Base-by-base conservation (phyloP, 2,329 filamentous ascomycete genomes). In the Ascochyta koolunga region DNA sequence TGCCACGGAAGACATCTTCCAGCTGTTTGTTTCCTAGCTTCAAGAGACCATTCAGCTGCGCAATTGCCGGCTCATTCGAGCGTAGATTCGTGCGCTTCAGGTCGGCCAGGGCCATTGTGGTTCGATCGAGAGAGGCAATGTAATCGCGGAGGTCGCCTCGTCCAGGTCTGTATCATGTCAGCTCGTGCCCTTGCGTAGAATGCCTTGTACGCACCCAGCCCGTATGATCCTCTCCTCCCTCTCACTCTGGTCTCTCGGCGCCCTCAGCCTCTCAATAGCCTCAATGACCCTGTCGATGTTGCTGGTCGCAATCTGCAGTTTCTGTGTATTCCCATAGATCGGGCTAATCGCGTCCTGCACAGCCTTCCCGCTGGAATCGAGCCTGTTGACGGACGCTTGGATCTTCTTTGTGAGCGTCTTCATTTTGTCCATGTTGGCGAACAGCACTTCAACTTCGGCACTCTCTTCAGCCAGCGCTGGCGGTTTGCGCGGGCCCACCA, bases 351-450 rank as follows among this genome's bases (percentile, higher is more conserved):
- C 93, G 70, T 96, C 91, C 68, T 91, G 89, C 18, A 98, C 92
- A 56, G 89, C 93, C 77, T 92, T 91, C 16, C 93, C 95, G 47
- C 91, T 96, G 32, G 88, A 86, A 67, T 98, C 92, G 29, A 99
- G 82, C 50, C 93, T 85, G 32, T 86, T 85, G 63, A 97, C 83
- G 45, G 91, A 96, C 24, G 90, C 89, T 76, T 96, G 90, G 50
- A 99, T 97, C 80, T 96, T 96, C 80, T 95, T 96, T 27, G 92
- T 96, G 72, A 98, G 83, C 70, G 91, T 86, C 56, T 92, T 89
- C 65, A 96, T 96, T 83, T 96, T 98, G 66, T 96, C 91, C 58
- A 98, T 86, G 62, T 86, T 86, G 50, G 86, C 85, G 61, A 83
- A 84, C 21, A 88, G 75, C 48, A 88, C 85, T 72, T 88, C 85